Evolutionary conservation across 2,329 filamentous ascomycete species (phyloP), one percentile per base, ranked within the genome.

Genomic region (Apiospora kogelbergensis): DNA sequence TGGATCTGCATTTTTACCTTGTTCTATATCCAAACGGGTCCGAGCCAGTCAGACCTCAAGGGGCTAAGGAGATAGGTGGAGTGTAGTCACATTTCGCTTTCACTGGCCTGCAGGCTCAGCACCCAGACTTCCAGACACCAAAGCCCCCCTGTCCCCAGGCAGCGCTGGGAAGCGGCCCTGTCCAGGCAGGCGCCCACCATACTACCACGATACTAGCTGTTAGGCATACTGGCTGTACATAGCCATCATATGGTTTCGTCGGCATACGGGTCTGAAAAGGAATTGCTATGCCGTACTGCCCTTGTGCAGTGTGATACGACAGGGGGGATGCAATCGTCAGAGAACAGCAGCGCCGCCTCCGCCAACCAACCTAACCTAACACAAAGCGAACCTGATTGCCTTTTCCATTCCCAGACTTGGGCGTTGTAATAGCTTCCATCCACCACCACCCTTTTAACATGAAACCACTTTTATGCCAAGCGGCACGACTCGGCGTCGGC

Each of bases 1-100:
- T 60, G 53, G 53, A 60, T 60, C 53, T 60, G 53, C 53, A 60
- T 60, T 37, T 53, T 57, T 60, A 60, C 53, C 53, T 60, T 60
- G 30, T 17, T n/a, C 53, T 60, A 60, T 37, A 60, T 37, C 53
- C 53, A 60, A 60, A 60, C 53, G 53, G 30, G 53, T 60, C 53
- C 30, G 53, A 60, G 30, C 53, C 53, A 60, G 53, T 37, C 30
- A 60, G 53, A 37, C 53, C 53, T 60, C 53, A 60, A 60, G 53
- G 53, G 30, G 53, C 53, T 60, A 30, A 60, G 53, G 53, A 60
- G 53, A 60, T 60, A 37, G 53, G 30, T 30, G 53, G 53, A 30
- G 53, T 37, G 53, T 26, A 37, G 53, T 37, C 53, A 33, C 30
- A 60, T 60, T 60, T 60, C 53, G 22, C 53, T 60, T 60, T 3